phyloP scores from a whole-genome alignment of 495 filamentous ascomycete species.

The Hyaloscypha bicolor region DNA sequence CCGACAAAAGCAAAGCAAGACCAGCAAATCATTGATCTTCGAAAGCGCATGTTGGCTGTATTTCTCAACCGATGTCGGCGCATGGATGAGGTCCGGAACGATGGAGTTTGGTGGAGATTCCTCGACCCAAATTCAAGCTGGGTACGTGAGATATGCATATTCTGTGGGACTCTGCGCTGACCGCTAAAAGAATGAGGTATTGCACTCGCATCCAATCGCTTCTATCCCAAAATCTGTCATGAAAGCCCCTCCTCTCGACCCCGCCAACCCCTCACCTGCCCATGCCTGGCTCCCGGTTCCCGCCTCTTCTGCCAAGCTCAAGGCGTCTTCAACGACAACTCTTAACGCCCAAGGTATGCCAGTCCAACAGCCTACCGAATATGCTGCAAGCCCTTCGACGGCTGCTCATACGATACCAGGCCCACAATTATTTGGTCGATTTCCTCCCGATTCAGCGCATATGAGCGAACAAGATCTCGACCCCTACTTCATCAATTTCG shows the following conservation, averaged over 20 bases:
- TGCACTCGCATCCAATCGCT: constrained; percentile 84
- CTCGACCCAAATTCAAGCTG: constrained; percentile 98
- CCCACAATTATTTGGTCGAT: constrained; percentile 71
- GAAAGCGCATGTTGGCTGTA: constrained; percentile 93
- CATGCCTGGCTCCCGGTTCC: constrained; percentile 89
- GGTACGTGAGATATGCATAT: constrained; percentile 56
- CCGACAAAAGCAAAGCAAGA: constrained; percentile 98
- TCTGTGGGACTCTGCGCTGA: constrained; percentile 35
- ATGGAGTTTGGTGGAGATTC: constrained; percentile 97
- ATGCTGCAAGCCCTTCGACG: constrained; percentile 49
- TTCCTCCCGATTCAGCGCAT: constrained; percentile 75
- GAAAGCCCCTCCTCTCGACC: constrained; percentile 89
- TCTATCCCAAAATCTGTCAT: constrained; percentile 92
- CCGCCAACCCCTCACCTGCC: constrained; percentile 86
- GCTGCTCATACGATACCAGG: constrained; percentile 61
- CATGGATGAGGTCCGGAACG: constrained; percentile 92
- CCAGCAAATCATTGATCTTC: constrained; percentile 89
- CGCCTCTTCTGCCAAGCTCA: constrained; percentile 81
- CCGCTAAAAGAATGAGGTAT: constrained; percentile 76
- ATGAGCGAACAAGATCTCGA: constrained; percentile 89
- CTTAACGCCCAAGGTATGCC: constrained; percentile 52
- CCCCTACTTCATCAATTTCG: constrained; percentile 92
- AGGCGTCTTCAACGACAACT: constrained; percentile 51
- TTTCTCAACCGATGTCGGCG: constrained; percentile 90
- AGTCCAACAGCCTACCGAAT: constrained; percentile 35